Base-by-base conservation (phyloP, 495 filamentous ascomycete species). In the Hapsidospora chrysogenum region DNA sequence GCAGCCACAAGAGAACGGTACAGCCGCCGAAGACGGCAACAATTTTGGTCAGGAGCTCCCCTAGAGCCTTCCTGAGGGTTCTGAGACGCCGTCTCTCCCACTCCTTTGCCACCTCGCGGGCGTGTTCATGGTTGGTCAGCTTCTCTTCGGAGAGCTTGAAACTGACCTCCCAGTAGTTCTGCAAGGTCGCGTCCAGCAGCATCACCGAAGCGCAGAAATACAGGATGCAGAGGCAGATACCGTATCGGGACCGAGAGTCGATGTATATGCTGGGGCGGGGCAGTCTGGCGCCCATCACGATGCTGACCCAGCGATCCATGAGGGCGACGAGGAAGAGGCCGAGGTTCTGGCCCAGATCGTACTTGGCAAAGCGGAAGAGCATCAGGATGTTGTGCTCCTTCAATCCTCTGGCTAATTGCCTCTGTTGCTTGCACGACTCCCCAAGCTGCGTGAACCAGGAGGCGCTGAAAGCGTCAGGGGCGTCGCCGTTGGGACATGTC, bases 321-420 rank as follows among this genome's bases (percentile, higher is more conserved):
- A 53, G 25, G 9, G 46, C 45, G 13, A 51, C 40, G 17, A 53
- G 36, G 33, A 53, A 53, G 8, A 53, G 43, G 4, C 42, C 50
- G 15, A 53, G 29, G 28, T 46, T 53, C 20, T 49, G 45, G 2
- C 42, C 43, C 9, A 51, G 44, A 29, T 53, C 47, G 15, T 40
- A 41, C 6, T 38, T 33, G 13, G 45, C 37, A 19, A 46, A 40
- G 2, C 50, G 50, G 26, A 46, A 53, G 3, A 53, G 42, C 39
- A 51, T 39, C n/a, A 51, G 48, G 7, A 44, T 39, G 41, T 38
- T 53, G 32, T 53, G 50, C 31, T 53, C 50, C 29, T 53, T 53
- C 29, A 53, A 29, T 5, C 48, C 50, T 21, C 47, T 45, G 3
- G 30, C 31, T 46, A 51, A 46, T 32, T 46, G 41, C 29, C 41